Evolutionary conservation across 2,329 filamentous ascomycete species (phyloP), one percentile per base, ranked within the genome.

Genomic region (Mycogone perniciosa): DNA sequence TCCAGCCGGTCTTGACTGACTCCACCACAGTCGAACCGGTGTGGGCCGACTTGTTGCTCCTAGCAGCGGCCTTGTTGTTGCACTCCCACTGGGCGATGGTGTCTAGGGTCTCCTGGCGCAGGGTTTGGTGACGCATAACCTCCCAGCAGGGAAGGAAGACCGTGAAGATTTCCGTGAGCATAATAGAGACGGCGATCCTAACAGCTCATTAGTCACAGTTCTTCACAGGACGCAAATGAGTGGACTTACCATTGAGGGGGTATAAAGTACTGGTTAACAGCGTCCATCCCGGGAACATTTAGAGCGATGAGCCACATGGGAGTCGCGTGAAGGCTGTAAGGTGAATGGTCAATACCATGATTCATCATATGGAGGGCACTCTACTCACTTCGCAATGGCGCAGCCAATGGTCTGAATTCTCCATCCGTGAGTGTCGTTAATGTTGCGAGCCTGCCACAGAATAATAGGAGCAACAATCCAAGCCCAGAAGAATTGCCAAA

Each of bases 341-440:
- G 48, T 52, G 42, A 53, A 54, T 30, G 31, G 31, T 13, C 20
- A 31, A 35, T n/a, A 20, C 33, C 13, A 31, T 10, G 3, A 8
- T 6, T 29, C 11, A n/a, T 5, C 29, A 7, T 39, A n/a, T 33
- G 5, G 45, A 8, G 29, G 9, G 34, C 13, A 29, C 5, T 20
- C 27, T 20, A 62, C 68, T 50, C 53, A 74, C 71, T 66, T 69
- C 33, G 72, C 67, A 48, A 75, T 56, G 43, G 69, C 69, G 59
- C 73, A 77, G 8, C 63, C 66, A 37, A 80, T 77, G 9, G 81
- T 86, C 61, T 85, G 82, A 2, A 76, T 59, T 6, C 81, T 73
- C 83, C 83, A 86, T 45, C 81, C 77, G 56, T 83, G 77, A 2
- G 81, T 81, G 57, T 86, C 83, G 31, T 72, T 71, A 54, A 86